Evolutionary conservation across 495 filamentous ascomycete species (phyloP).

Genomic region (Lasiosphaeris hirsuta): DNA sequence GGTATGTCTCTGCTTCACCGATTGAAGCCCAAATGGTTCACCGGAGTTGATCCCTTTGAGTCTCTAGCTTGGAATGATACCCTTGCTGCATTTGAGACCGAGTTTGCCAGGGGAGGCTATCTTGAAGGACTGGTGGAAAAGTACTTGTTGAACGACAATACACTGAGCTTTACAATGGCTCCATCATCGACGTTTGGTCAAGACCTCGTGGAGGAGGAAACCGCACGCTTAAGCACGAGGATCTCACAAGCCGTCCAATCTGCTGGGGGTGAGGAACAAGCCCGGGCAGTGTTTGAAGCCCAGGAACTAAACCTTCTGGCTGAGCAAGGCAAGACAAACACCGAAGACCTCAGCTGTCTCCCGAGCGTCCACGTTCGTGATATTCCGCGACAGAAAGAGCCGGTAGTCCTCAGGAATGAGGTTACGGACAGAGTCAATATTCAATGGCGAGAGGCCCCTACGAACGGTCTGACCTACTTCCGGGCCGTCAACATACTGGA

Average conservation of each 20-base stretch:
- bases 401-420: constrained; percentile 64
- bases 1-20: constrained; percentile 87
- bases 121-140: constrained; percentile 83
- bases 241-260: constrained; percentile 63
- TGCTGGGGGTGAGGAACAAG: constrained; percentile 67
- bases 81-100: constrained; percentile 71
- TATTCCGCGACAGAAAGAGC: constrained; percentile 75
- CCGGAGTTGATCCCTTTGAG: constrained; percentile 87
- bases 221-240: constrained; percentile 62
- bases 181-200: constrained; percentile 70
- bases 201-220: constrained; percentile 76
- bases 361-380: constrained; percentile 84
- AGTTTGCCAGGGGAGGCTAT: constrained; percentile 68
- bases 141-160: constrained; percentile 82
- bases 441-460: constrained; percentile 88
- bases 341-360: constrained; percentile 80
- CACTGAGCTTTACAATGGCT: constrained; percentile 90
- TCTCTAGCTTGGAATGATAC: constrained; percentile 87
- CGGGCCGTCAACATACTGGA: constrained; percentile 77
- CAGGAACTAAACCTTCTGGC: constrained; percentile 77
- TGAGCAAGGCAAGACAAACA: constrained; percentile 76
- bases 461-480: constrained; percentile 96
- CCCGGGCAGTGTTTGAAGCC: constrained; percentile 62
- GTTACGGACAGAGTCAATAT: constrained; percentile 64
- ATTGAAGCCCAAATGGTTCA: constrained; percentile 88